Conservation (phyloP, 768 basidiomycete species). For the Suillus brevipes region DNA sequence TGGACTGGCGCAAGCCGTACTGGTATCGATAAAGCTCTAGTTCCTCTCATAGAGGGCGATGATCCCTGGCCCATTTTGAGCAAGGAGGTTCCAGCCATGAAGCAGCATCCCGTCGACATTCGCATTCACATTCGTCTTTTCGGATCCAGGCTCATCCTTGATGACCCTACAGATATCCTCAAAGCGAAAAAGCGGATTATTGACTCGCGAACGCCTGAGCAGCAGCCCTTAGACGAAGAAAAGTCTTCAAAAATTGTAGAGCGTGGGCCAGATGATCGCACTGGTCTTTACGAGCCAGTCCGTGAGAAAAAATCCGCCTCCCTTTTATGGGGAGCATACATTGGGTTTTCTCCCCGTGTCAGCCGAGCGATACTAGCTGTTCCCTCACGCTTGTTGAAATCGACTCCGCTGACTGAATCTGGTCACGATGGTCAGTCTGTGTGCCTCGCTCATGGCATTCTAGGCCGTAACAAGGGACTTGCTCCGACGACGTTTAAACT, state of each 20-base stretch:
- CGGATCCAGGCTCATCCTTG: not conserved
- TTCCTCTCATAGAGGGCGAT: not conserved
- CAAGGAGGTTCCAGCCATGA: not conserved
- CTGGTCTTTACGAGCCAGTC: not conserved
- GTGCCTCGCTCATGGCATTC: conserved; percentile 1
- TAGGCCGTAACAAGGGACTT: conserved; percentile 2
- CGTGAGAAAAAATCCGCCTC: not conserved
- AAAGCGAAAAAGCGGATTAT: not conserved
- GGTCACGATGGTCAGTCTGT: not conserved
- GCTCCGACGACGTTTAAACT: not conserved
- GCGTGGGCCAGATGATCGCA: not conserved
- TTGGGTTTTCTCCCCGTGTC: conserved; percentile 3
- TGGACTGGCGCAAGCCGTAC: conserved; percentile 1
- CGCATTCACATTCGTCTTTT: not conserved
- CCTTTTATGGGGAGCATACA: not conserved
- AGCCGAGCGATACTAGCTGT: not conserved
- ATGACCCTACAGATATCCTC: conserved; percentile 1
- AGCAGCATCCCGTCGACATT: conserved; percentile 5
- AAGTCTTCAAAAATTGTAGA: not conserved
- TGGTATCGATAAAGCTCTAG: not conserved
- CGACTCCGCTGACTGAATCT: not conserved
- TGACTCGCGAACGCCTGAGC: no score
- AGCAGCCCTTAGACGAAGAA: not conserved
- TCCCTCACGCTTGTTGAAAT: not conserved
- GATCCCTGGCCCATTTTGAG: not conserved